A percentile compares a stretch with the other conserved stretches of the same genome.
phyloP scores from a whole-genome alignment of 345 rosid species.

The Diplotaxis tenuifolia region DNA sequence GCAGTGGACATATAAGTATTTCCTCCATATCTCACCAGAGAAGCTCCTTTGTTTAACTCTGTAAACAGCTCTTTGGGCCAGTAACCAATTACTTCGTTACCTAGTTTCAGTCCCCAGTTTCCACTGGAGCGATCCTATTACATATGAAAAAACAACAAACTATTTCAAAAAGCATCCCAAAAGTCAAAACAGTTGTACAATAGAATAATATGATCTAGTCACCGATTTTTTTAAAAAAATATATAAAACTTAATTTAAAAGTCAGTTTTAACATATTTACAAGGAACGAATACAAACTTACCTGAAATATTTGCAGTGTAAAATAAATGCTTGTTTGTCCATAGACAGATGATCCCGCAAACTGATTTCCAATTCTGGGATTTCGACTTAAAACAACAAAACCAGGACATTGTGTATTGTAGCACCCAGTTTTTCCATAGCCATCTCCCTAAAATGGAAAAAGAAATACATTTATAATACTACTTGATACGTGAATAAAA shows the following conservation, averaged over 20 bases:
- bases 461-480: background rate
- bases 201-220: no score
- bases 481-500: background rate
- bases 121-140: slow-evolving; percentile 17
- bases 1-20: background rate
- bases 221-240: no score
- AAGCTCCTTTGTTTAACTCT: slow-evolving; percentile 8
- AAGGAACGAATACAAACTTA: background rate
- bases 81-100: slow-evolving; percentile 10
- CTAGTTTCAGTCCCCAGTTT: slow-evolving; percentile 13
- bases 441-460: slow-evolving; percentile 5
- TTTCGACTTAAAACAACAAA: slow-evolving; percentile 22
- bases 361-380: background rate
- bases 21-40: slow-evolving; percentile 24
- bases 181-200: no score
- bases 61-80: slow-evolving; percentile 23
- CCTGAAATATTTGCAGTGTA: background rate
- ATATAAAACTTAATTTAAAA: no score
- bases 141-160: background rate
- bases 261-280: background rate
- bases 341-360: slow-evolving; percentile 12
- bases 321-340: background rate
- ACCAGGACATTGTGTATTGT: slow-evolving; percentile 31
- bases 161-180: background rate
- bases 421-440: slow-evolving; percentile 20